Conservation (phyloP, 192 early-diverging fungal genomes). For the Glomus cerebriforme region DNA sequence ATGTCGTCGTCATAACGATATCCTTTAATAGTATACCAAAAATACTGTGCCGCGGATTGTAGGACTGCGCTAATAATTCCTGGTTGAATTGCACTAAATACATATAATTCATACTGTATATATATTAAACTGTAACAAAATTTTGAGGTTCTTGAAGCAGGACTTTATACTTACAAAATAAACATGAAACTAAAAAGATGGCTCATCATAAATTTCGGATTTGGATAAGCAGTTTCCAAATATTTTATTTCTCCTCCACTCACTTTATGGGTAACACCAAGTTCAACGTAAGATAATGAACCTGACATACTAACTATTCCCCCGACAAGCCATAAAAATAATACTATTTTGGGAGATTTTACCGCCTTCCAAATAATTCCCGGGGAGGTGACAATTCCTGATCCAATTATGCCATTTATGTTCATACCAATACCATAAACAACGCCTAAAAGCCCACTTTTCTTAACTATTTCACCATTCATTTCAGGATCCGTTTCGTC, state of each 20-base stretch:
- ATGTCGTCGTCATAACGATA: background rate
- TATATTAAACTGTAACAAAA: no score
- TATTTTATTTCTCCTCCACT: background rate
- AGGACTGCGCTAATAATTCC: background rate
- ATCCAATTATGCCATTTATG: background rate
- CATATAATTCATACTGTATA: no score
- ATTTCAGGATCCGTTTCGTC: no score
- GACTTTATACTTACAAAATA: background rate
- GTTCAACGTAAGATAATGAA: background rate
- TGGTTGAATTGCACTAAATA: background rate
- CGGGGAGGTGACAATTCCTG: background rate
- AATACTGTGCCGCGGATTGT: background rate
- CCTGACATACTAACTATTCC: background rate
- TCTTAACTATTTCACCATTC: no score
- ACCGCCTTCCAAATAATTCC: background rate
- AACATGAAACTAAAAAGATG: background rate
- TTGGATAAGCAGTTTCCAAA: background rate
- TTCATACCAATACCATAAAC: background rate
- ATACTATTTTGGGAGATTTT: background rate
- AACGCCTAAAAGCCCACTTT: background rate
- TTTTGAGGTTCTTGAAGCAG: no score
- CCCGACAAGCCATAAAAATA: background rate
- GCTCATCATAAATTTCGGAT: background rate
- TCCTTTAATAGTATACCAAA: background rate
- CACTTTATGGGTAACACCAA: background rate